These are phyloP conservation scores for Geotrichum bryndzae DNA, from an alignment of 1,139 yeast species.

Conservation along the genomic window DNA sequence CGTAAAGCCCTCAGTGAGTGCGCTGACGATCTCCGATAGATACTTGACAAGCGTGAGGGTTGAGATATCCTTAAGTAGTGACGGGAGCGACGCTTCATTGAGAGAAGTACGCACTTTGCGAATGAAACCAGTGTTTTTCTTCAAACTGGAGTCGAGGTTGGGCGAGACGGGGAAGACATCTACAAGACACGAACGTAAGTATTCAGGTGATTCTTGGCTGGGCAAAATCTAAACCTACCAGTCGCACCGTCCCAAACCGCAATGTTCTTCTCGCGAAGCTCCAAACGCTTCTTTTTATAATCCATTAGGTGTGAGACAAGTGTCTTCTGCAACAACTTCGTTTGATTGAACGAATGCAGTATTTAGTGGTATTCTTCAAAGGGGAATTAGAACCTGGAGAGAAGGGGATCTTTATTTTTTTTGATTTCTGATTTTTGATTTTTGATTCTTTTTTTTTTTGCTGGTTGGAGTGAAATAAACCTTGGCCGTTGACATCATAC, in stretches of 20 bases:
- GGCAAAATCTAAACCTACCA: slow-evolving; percentile 20
- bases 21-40: slow-evolving; percentile 60
- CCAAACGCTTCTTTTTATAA: slow-evolving; percentile 27
- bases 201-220: not conserved
- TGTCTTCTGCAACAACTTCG: not conserved
- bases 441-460: not conserved
- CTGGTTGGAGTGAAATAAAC: not conserved
- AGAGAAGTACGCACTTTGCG: slow-evolving; percentile 60
- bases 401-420: not conserved
- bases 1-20: slow-evolving; percentile 57
- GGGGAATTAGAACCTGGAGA: not conserved
- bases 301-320: slow-evolving; percentile 4
- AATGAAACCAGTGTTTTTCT: slow-evolving; percentile 78
- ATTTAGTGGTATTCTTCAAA: not conserved
- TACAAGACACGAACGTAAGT: slow-evolving; percentile 5
- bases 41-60: slow-evolving; percentile 69
- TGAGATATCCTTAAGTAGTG: slow-evolving; percentile 55
- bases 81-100: slow-evolving; percentile 43
- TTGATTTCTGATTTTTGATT: not conserved
- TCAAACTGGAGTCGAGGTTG: slow-evolving; percentile 67
- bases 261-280: slow-evolving; percentile 42
- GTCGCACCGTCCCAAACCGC: slow-evolving; percentile 52
- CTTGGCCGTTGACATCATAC: not conserved
- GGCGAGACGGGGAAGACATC: slow-evolving; percentile 30
- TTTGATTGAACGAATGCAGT: not conserved